These are phyloP conservation scores for Protomyces inundatus DNA, from an alignment of 1,139 yeast genomes.

Conservation along the genomic window DNA sequence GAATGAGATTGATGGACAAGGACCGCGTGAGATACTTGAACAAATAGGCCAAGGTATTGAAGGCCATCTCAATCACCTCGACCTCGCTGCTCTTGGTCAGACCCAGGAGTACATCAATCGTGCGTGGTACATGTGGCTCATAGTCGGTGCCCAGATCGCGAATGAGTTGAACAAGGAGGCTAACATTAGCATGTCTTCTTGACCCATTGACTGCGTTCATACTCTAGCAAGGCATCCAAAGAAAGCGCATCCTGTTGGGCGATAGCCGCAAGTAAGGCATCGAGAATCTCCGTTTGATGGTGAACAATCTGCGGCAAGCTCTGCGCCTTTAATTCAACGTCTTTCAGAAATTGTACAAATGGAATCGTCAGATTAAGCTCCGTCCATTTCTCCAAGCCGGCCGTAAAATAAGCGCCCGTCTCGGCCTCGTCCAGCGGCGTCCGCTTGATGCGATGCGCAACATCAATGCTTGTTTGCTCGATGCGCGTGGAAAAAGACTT, in stretches of 20 bases:
- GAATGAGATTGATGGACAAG: conserved; percentile 56
- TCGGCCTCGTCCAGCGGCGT: conserved; percentile 48
- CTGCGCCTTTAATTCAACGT: conserved; percentile 53
- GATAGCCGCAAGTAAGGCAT: conserved; percentile 50
- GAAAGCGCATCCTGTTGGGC: conserved; percentile 60
- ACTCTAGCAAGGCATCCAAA: conserved; percentile 73
- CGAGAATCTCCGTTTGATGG: conserved; percentile 61
- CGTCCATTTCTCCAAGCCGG: conserved; percentile 79
- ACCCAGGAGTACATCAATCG: conserved; percentile 51
- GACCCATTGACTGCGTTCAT: conserved; percentile 25
- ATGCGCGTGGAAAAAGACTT: conserved; percentile 53
- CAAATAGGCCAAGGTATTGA: conserved; percentile 77
- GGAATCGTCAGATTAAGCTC: conserved; percentile 75
- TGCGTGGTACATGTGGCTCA: conserved; percentile 56
- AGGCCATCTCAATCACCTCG: conserved; percentile 73
- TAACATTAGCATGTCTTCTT: not conserved
- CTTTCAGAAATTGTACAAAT: conserved; percentile 59
- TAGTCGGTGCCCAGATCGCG: conserved; percentile 94
- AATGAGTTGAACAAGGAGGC: conserved; percentile 49
- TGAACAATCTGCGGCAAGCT: conserved; percentile 76
- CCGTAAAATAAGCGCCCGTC: conserved; percentile 59
- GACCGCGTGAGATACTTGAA: conserved; percentile 77
- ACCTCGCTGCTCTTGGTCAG: conserved; percentile 47
- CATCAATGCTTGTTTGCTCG: conserved; percentile 80
- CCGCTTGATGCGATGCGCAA: conserved; percentile 57